Evolutionary conservation across 805 yeast species (phyloP), one percentile per base, ranked within the genome.

Genomic region (Yamadazyma scolyti): DNA sequence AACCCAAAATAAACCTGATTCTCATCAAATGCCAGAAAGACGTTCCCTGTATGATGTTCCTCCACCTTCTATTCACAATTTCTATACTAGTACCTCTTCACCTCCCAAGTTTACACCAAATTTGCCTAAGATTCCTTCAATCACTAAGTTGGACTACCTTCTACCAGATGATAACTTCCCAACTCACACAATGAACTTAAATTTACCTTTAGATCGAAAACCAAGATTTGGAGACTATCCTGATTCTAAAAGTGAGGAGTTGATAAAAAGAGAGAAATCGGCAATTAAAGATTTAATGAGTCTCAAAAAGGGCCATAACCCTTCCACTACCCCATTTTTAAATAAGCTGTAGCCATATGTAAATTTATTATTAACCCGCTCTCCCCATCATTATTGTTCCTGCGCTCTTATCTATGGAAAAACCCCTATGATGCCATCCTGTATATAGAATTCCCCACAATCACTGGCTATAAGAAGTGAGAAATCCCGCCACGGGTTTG

Each of bases 231-330:
- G 25, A 15, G 34, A 28, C 15, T 24, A 21, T 19, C 14, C 23
- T 14, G 20, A 8, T 11, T 23, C 16, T 6, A 19, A 14, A 17
- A 39, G 45, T 17, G 48, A 49, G 5, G 59, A 56, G 11, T 28
- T 55, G 26, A 27, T 48, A 3, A 53, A 50, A 22, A 51, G 58
- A 30, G 65, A 59, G 34, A 54, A 52, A 30, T 35, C 51, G 30
- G 64, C 51, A 1, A 49, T 54, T 9, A 50, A 52, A 36, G 61
- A 55, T 40, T 44, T 55, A 21, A 43, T 54, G 43, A 48, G 45
- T 27, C 27, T 54, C 30, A 47, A 48, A 28, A 44, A 42, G 23
- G 47, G 46, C 3, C 34, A 34, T 19, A 17, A 23, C 14, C n/a
- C n/a, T n/a, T n/a, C n/a, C n/a, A n/a, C n/a, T n/a, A n/a, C n/a